phyloP scores from a whole-genome alignment of 345 rosid species.

The Atalantia buxifolia region DNA sequence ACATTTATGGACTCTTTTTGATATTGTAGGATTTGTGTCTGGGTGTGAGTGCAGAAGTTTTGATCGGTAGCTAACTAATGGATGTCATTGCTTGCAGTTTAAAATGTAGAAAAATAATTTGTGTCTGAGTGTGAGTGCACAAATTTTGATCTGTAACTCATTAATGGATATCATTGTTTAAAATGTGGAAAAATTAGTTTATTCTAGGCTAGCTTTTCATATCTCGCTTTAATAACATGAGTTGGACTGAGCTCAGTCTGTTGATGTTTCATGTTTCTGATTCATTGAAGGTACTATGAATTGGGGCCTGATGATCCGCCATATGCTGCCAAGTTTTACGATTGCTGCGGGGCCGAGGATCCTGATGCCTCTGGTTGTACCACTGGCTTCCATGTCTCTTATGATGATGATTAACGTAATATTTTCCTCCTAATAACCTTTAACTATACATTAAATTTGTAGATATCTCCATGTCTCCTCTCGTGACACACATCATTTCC shows the following conservation, averaged over 20 bases:
- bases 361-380: slow-evolving; percentile 82
- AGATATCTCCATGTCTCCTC: neutral
- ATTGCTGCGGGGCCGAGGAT: slow-evolving; percentile 92
- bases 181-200: neutral
- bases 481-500: neutral
- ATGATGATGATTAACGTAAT: slow-evolving; percentile 51
- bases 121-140: neutral
- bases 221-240: neutral
- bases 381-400: slow-evolving; percentile 61
- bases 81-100: neutral
- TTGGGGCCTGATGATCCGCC: slow-evolving; percentile 85
- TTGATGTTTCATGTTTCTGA: slow-evolving; percentile 1
- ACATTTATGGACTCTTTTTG: neutral
- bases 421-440: neutral
- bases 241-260: neutral
- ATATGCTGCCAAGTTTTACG: slow-evolving; percentile 85
- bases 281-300: slow-evolving; percentile 72
- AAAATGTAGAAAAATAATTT: neutral
- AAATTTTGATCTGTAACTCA: neutral
- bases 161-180: neutral
- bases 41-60: neutral
- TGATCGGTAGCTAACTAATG: neutral
- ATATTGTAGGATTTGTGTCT: neutral
- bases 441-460: slow-evolving; percentile 3
- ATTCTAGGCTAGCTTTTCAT: neutral